These are phyloP conservation scores for Metschnikowia gelsemii DNA, from an alignment of 805 yeast species.

Conservation along the genomic window DNA sequence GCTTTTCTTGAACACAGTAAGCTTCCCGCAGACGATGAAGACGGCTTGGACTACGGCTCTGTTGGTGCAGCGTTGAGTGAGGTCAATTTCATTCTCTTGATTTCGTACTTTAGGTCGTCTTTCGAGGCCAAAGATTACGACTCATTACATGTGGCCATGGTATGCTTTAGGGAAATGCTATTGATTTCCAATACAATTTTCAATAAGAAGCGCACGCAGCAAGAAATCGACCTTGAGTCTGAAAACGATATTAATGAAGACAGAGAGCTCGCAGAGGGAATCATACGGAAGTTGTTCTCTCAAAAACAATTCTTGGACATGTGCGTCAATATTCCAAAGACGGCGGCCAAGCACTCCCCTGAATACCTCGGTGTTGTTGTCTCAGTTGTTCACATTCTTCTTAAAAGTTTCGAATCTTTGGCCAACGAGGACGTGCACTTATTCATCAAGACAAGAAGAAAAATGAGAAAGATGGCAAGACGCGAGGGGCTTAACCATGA, in stretches of 20 bases:
- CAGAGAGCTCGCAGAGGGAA: slow-evolving; percentile 51
- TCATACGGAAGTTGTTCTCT: slow-evolving; percentile 68
- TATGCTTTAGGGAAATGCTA: slow-evolving; percentile 64
- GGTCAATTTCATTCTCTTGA: slow-evolving; percentile 55
- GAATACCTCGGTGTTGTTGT: slow-evolving; percentile 59
- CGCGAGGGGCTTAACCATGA: slow-evolving; percentile 20
- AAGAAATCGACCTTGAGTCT: slow-evolving; percentile 17
- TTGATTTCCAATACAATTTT: slow-evolving; percentile 47
- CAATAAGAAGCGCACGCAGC: slow-evolving; percentile 20
- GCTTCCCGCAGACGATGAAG: slow-evolving; percentile 26
- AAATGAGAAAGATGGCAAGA: slow-evolving; percentile 31
- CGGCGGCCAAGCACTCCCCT: slow-evolving; percentile 62
- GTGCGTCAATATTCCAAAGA: slow-evolving; percentile 58
- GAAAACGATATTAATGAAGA: slow-evolving; percentile 48
- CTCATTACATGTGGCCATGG: slow-evolving; percentile 67
- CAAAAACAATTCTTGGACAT: slow-evolving; percentile 58
- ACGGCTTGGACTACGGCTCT: slow-evolving; percentile 39
- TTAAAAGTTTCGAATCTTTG: slow-evolving; percentile 67
- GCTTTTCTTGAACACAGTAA: slow-evolving; percentile 5
- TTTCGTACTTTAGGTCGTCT: slow-evolving; percentile 45
- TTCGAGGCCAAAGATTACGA: slow-evolving; percentile 49
- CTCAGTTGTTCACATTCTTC: slow-evolving; percentile 60
- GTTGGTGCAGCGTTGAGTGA: slow-evolving; percentile 60
- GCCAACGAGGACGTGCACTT: slow-evolving; percentile 55
- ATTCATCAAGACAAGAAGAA: slow-evolving; percentile 48